Percentiles rank a stretch among this genome's conserved stretches.
phyloP scores from a whole-genome alignment of 1,139 yeast genomes.

The Trichomonascaceae sp. region DNA sequence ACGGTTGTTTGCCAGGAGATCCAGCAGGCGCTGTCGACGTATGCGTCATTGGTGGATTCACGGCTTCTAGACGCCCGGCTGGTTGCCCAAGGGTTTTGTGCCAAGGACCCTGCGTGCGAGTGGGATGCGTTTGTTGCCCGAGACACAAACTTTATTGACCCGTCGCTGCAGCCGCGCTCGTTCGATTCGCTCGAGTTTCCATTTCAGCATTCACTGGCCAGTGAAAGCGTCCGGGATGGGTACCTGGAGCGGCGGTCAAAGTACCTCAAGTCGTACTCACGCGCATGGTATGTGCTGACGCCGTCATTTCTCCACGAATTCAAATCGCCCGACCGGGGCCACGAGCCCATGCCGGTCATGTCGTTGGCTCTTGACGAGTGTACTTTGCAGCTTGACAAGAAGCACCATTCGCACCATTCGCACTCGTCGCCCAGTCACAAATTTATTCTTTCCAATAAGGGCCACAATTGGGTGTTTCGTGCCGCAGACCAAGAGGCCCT shows the following conservation, averaged over 20 bases:
- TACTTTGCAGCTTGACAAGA: constrained; percentile 68
- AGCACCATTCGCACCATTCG: constrained; percentile 40
- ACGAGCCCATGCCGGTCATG: constrained; percentile 78
- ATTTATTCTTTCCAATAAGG: constrained; percentile 62
- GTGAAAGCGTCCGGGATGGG: constrained; percentile 58
- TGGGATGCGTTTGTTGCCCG: constrained; percentile 77
- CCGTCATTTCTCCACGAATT: constrained; percentile 85
- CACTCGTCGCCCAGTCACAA: constrained; percentile 38
- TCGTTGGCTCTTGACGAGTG: constrained; percentile 75
- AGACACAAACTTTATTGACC: constrained; percentile 68
- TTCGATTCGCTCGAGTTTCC: constrained; percentile 50
- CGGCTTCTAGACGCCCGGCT: constrained; percentile 49
- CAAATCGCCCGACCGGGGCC: constrained; percentile 68
- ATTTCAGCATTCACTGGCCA: constrained; percentile 55
- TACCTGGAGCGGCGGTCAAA: constrained; percentile 81
- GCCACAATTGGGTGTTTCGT: constrained; percentile 89
- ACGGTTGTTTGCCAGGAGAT: constrained; percentile 76
- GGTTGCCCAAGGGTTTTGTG: constrained; percentile 58
- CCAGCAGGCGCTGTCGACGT: constrained; percentile 65
- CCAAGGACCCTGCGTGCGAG: constrained; percentile 68
- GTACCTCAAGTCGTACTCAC: constrained; percentile 75
- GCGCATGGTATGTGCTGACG: constrained; percentile 85
- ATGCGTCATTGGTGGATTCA: constrained; percentile 36
- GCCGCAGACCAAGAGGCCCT: constrained; percentile 66
- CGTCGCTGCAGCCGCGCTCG: constrained; percentile 56